Conservation (phyloP, 1,284 basidiomycete genomes). For the Coniferiporia weirii region DNA sequence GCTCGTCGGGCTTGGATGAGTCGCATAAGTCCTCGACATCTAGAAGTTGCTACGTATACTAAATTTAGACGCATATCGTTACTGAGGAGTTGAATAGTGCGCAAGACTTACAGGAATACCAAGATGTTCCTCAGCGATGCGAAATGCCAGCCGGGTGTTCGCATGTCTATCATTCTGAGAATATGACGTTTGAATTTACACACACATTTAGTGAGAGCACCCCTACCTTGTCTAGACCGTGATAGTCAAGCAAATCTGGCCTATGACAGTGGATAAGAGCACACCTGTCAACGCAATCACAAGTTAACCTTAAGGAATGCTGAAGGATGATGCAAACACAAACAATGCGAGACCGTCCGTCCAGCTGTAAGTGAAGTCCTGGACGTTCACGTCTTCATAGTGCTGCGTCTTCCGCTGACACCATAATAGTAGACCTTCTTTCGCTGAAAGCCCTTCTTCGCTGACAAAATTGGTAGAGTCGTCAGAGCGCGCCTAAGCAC, state of each 20-base stretch:
- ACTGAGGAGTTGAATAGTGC: conserved; percentile 5
- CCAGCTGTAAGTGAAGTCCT: conserved; percentile 92
- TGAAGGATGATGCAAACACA: conserved; percentile 2
- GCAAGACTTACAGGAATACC: conserved; percentile 73
- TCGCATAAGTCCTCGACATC: conserved; percentile 98
- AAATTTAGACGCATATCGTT: neutral
- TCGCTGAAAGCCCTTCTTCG: conserved; percentile 61
- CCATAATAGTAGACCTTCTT: conserved; percentile 95
- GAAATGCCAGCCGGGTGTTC: conserved; percentile 84
- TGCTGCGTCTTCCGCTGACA: conserved; percentile 94
- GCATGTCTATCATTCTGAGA: conserved; percentile 64
- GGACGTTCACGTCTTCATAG: conserved; percentile 89
- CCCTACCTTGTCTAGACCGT: conserved; percentile 71
- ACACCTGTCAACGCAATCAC: conserved; percentile 53
- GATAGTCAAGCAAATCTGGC: conserved; percentile 89
- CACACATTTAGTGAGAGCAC: neutral
- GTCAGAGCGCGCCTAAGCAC: conserved; percentile 17
- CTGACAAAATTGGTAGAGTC: neutral
- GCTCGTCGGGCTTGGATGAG: conserved; percentile 82
- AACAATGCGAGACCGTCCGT: conserved; percentile 93
- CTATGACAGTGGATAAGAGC: conserved; percentile 96
- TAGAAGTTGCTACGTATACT: conserved; percentile 68
- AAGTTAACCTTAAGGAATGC: conserved; percentile 16
- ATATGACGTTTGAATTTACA: neutral
- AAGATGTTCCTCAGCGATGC: conserved; percentile 80